Percentiles rank a stretch among this genome's conserved stretches.
Evolutionary conservation across 2,329 filamentous ascomycete species (phyloP).

Genomic region (Pezizomycotina sp.): DNA sequence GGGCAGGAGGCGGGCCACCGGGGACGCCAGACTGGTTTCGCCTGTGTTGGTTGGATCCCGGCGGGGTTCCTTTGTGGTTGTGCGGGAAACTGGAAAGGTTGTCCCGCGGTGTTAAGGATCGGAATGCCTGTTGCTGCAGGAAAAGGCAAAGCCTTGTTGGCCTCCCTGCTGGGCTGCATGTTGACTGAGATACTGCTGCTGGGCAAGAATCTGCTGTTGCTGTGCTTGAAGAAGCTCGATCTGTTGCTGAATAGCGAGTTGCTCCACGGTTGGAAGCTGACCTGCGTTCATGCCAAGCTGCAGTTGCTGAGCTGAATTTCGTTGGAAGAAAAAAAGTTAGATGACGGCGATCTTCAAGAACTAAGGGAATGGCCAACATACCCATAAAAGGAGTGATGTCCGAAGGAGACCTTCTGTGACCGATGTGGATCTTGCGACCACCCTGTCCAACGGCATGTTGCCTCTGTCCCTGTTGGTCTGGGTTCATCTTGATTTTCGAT

Average conservation of each 20-base stretch:
- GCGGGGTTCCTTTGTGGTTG: constrained; percentile 39
- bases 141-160: constrained; percentile 55
- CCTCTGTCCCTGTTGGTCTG: too few species aligned
- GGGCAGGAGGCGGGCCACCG: constrained; percentile 74
- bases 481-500: too few species aligned
- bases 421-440: constrained; percentile 88
- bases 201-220: constrained; percentile 91
- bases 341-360: constrained; percentile 1
- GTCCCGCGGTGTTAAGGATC: constrained; percentile 50
- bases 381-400: constrained; percentile 96
- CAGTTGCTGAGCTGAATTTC: constrained; percentile 15
- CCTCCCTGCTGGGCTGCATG: constrained; percentile 63
- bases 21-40: constrained; percentile 95
- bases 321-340: constrained; percentile 5
- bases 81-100: constrained; percentile 79
- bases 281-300: constrained; percentile 21
- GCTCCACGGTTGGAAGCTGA: constrained; percentile 55
- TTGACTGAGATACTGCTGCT: constrained; percentile 95
- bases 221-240: constrained; percentile 95
- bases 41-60: constrained; percentile 71
- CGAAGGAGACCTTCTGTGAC: constrained; percentile 88
- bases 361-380: constrained; percentile 42
- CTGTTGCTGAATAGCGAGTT: constrained; percentile 93
- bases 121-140: constrained; percentile 61
- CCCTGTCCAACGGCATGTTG: constrained; percentile 48